These are phyloP conservation scores for Quercus agrifolia DNA, from an alignment of 306 rosid genomes.

Conservation along the genomic window DNA sequence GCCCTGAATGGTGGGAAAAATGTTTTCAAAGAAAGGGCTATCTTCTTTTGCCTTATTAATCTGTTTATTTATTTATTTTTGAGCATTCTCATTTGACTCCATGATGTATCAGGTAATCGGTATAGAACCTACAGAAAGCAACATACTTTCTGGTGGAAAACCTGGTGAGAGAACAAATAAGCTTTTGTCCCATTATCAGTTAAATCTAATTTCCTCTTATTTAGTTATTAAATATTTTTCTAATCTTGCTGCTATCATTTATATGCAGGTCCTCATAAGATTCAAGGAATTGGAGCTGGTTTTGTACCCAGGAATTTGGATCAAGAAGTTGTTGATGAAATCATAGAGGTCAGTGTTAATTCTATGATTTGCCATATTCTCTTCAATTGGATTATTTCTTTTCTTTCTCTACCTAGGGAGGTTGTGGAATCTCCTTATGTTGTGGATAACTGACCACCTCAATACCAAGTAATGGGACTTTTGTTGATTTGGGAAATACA, in stretches of 20 bases:
- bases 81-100: constrained; percentile 10
- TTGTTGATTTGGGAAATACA: neutral
- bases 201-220: neutral
- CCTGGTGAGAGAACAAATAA: constrained; percentile 62
- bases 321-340: constrained; percentile 81
- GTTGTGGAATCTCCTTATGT: neutral
- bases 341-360: constrained; percentile 54
- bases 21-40: constrained; percentile 8
- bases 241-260: constrained; percentile 13
- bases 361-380: neutral
- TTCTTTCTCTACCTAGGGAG: neutral
- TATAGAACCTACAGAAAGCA: constrained; percentile 89
- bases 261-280: constrained; percentile 94
- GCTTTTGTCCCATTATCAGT: constrained; percentile 20
- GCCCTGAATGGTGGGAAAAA: constrained; percentile 3
- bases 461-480: constrained; percentile 5
- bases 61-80: constrained; percentile 8
- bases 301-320: constrained; percentile 92
- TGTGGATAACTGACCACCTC: constrained; percentile 1
- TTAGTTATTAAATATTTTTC: neutral
- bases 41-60: constrained; percentile 11
- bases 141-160: constrained; percentile 94
- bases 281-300: constrained; percentile 99
- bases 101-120: constrained; percentile 71
- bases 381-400: neutral